A percentile compares a stretch with the other conserved stretches of the same genome.
These are phyloP conservation scores for Nepenthes mirabilis DNA, from an alignment of 148 eudicot species.

Conservation along the genomic window DNA sequence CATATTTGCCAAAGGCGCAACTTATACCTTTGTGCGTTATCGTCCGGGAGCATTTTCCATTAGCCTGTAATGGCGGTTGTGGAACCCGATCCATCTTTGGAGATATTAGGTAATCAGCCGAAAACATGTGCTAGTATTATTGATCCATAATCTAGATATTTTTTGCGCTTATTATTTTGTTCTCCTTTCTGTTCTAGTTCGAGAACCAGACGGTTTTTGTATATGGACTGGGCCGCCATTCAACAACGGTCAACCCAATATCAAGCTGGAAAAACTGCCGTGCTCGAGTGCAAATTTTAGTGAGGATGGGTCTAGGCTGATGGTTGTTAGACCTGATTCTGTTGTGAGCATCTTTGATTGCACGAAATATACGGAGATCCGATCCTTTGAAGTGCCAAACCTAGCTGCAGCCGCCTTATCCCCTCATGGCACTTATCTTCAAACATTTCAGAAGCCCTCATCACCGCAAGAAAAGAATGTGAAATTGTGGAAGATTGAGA, in stretches of 20 bases:
- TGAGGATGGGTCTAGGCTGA: conserved; percentile 73
- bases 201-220: conserved; percentile 59
- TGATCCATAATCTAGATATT: background rate
- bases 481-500: conserved; percentile 50
- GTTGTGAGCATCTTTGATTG: conserved; percentile 47
- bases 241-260: conserved; percentile 44
- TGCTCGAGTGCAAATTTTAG: conserved; percentile 63
- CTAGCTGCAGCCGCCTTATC: conserved; percentile 57
- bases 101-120: background rate
- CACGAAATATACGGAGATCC: conserved; percentile 46
- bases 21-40: no score
- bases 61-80: background rate
- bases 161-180: conserved; percentile 3
- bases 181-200: conserved; percentile 24
- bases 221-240: conserved; percentile 86
- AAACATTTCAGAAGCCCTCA: conserved; percentile 71
- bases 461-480: conserved; percentile 80
- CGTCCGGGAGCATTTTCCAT: no score
- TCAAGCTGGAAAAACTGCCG: conserved; percentile 46
- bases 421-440: conserved; percentile 75
- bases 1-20: no score
- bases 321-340: conserved; percentile 57
- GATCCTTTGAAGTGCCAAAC: conserved; percentile 46
- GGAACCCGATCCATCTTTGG: background rate
- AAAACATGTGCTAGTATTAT: background rate